A percentile compares a stretch with the other conserved stretches of the same genome.
phyloP scores from a whole-genome alignment of 2,329 filamentous ascomycete species.

The Phoma sp. region DNA sequence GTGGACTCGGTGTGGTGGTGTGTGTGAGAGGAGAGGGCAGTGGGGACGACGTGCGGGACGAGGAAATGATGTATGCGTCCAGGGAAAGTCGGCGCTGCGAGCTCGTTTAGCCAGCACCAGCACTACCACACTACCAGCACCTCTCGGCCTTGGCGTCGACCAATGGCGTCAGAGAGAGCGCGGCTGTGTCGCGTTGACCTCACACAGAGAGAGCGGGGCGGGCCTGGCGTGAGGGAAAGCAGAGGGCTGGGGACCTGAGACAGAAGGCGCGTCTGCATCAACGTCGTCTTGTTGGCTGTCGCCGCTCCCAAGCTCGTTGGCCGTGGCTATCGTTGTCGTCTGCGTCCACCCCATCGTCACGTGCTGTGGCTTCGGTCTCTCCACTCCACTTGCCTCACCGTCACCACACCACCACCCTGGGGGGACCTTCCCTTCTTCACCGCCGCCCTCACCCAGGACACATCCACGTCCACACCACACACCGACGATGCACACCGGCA shows the following conservation, averaged over 20 bases:
- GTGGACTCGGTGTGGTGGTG: slow-evolving; percentile 28
- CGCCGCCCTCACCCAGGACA: neutral
- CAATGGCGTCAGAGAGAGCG: slow-evolving; percentile 18
- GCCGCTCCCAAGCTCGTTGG: neutral
- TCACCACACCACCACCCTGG: neutral
- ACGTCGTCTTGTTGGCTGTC: neutral
- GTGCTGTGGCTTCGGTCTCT: neutral
- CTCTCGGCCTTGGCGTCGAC: slow-evolving; percentile 14
- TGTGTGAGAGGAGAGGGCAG: slow-evolving; percentile 34
- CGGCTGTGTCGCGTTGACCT: slow-evolving; percentile 8
- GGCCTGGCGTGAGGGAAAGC: neutral
- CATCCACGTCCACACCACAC: slow-evolving; percentile 1
- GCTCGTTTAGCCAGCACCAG: slow-evolving; percentile 23
- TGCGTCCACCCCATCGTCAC: neutral
- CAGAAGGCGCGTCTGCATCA: neutral
- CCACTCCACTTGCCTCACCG: neutral
- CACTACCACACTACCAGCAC: neutral
- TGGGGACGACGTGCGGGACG: slow-evolving; percentile 34
- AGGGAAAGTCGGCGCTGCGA: slow-evolving; percentile 36
- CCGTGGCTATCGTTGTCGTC: no score
- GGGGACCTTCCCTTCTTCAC: neutral
- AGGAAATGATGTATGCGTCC: slow-evolving; percentile 38
- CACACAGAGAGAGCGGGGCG: neutral
- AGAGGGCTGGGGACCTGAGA: neutral
- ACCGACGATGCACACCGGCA: slow-evolving; percentile 59